Evolutionary conservation across 2,329 filamentous ascomycete species (phyloP), one percentile per base, ranked within the genome.

Genomic region (Cephalotrichum gorgonifer): DNA sequence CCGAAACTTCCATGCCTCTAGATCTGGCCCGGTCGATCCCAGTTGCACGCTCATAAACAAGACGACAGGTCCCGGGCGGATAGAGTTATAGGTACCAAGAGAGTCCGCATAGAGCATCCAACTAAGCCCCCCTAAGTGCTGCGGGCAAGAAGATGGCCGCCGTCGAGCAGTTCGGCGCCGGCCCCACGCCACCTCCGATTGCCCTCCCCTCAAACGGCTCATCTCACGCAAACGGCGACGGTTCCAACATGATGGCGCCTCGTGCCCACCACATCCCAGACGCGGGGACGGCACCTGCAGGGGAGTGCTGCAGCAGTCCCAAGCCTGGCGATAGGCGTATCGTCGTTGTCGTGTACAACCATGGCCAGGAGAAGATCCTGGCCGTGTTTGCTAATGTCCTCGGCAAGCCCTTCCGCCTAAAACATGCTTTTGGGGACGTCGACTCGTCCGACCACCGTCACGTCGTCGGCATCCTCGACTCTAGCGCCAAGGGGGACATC

Each of bases 351-450:
- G 65, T 91, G 17, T 88, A 84, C 62, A 81, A 83, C 11, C 71
- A 72, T 22, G 83, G 79, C 17, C 85, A 91, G 62, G 83, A 90
- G 52, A 75, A 76, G 38, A 86, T 93, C 54, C 80, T 90, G 26
- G 78, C 79, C 22, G 70, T 86, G 30, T 85, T 90, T 56, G 86
- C 87, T 25, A 85, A 91, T 58, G 83, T 91, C 7, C 67, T 93
- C 39, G 87, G 88, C 14, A 87, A 89, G 61, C 77, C 83, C 20
- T 83, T 78, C 66, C 76, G 74, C 51, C 39, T 48, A 31, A 20
- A 38, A 14, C 2, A 38, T 1, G 35, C 46, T 27, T 48, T 48
- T 23, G 38, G 6, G 15, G 46, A 48, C 26, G 69, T 83, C 41
- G 77, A 78, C 48, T 64, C 70, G 28, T 68, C 74, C 49, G 74